These are phyloP conservation scores for Paecilomyces sp. DNA, from an alignment of 2,329 filamentous ascomycete genomes.

Conservation along the genomic window DNA sequence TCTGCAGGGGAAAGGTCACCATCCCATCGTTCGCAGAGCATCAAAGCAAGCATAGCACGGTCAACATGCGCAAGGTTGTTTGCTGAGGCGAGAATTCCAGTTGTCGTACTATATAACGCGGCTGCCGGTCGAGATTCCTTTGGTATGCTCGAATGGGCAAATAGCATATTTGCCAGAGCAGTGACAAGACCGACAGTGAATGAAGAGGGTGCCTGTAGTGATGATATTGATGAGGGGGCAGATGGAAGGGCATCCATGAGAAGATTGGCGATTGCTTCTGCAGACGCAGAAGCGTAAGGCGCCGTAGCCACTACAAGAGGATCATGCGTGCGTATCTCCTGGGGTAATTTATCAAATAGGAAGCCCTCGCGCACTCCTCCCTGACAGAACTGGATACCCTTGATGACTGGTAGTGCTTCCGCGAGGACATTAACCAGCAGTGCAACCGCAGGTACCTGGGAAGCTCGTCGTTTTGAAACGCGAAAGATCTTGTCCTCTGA, in stretches of 20 bases:
- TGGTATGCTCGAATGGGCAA: conserved; percentile 43
- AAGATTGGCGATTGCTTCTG: conserved; percentile 40
- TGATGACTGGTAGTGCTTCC: conserved; percentile 61
- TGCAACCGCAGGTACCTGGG: conserved; percentile 77
- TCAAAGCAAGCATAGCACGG: conserved; percentile 63
- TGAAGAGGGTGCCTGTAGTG: conserved; percentile 26
- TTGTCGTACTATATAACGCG: conserved; percentile 65
- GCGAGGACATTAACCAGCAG: conserved; percentile 72
- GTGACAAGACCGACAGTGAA: conserved; percentile 44
- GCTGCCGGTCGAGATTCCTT: conserved; percentile 56
- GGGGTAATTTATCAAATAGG: conserved; percentile 63
- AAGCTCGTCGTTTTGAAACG: conserved; percentile 69
- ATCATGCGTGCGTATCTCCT: conserved; percentile 53
- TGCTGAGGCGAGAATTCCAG: conserved; percentile 57
- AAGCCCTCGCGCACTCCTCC: conserved; percentile 82
- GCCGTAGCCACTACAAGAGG: conserved; percentile 59
- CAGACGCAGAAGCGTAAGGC: conserved; percentile 44
- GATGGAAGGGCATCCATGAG: conserved; percentile 43
- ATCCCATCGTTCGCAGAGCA: conserved; percentile 68
- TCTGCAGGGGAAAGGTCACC: conserved; percentile 56
- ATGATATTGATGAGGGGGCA: conserved; percentile 9
- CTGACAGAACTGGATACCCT: conserved; percentile 73
- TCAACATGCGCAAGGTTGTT: conserved; percentile 69
- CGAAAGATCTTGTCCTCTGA: conserved; percentile 51
- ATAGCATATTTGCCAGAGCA: conserved; percentile 55